A percentile compares a stretch with the other conserved stretches of the same genome.
These are phyloP conservation scores for Hygrophila difformis DNA, from an alignment of 257 asterid genomes.

Conservation along the genomic window DNA sequence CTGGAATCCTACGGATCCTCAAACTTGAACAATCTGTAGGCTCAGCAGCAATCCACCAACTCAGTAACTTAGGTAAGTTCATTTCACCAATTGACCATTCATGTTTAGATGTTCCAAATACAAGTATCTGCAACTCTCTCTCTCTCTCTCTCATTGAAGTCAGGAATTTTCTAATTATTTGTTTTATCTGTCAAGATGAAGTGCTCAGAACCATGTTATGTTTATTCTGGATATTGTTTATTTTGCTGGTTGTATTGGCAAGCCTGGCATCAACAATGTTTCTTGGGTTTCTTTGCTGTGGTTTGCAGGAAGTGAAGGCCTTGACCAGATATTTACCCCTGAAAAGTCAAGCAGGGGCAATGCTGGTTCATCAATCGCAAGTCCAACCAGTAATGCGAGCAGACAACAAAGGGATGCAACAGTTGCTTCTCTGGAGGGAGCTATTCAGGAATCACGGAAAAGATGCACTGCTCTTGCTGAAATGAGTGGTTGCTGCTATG, in stretches of 20 bases:
- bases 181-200: background rate
- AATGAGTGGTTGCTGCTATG: slow-evolving; percentile 31
- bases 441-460: slow-evolving; percentile 49
- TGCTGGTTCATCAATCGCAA: too few relatives aligned
- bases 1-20: slow-evolving; percentile 83
- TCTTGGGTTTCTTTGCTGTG: slow-evolving; percentile 9
- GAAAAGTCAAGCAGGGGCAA: slow-evolving; percentile 43
- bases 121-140: background rate
- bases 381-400: slow-evolving; percentile 21
- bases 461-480: slow-evolving; percentile 65
- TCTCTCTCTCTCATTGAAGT: background rate
- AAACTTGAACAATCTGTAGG: slow-evolving; percentile 82
- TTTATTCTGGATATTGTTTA: too few relatives aligned
- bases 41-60: slow-evolving; percentile 71
- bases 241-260: too few relatives aligned
- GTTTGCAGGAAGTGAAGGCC: slow-evolving; percentile 61
- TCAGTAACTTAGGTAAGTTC: slow-evolving; percentile 72
- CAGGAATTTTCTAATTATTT: background rate
- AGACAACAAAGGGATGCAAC: slow-evolving; percentile 37
- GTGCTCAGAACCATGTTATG: too few relatives aligned
- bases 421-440: slow-evolving; percentile 67
- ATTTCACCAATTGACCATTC: background rate
- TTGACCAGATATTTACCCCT: slow-evolving; percentile 63
- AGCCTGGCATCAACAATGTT: background rate
- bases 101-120: background rate